These are phyloP conservation scores for Taphrina confusa DNA, from an alignment of 1,139 yeast species.

Conservation along the genomic window DNA sequence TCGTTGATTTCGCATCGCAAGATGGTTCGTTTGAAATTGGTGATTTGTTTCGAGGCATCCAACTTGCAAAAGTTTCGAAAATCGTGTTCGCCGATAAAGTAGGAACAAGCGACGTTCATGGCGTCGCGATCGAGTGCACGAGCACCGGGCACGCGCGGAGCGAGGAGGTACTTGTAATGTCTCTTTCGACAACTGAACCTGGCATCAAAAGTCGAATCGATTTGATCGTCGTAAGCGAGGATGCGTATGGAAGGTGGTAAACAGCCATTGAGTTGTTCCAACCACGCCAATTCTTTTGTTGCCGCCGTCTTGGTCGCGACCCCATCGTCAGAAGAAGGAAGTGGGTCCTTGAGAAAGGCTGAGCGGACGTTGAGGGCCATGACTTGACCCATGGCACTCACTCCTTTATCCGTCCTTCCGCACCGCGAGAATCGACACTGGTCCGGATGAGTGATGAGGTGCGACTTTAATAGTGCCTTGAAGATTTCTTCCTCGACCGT, in stretches of 20 bases:
- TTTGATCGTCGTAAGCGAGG: conserved; percentile 79
- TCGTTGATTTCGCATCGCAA: conserved; percentile 55
- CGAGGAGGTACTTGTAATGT: conserved; percentile 81
- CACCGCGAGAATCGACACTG: conserved; percentile 75
- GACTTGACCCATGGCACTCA: conserved; percentile 95
- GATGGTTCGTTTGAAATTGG: conserved; percentile 67
- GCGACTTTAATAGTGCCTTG: conserved; percentile 67
- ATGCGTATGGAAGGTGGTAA: conserved; percentile 79
- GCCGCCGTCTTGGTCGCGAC: background rate
- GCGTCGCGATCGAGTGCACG: conserved; percentile 58
- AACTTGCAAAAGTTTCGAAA: conserved; percentile 92
- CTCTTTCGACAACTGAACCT: conserved; percentile 82
- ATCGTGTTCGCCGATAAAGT: conserved; percentile 76
- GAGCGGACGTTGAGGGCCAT: conserved; percentile 79
- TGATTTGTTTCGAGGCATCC: conserved; percentile 90
- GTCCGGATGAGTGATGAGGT: conserved; percentile 58
- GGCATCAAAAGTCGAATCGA: conserved; percentile 83
- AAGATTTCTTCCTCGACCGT: conserved; percentile 82
- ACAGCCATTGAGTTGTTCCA: conserved; percentile 69
- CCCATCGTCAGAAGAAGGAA: background rate
- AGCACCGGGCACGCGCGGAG: conserved; percentile 40
- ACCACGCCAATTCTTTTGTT: conserved; percentile 79
- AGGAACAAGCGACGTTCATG: conserved; percentile 70
- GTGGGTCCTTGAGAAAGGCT: conserved; percentile 46
- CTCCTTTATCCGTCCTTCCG: conserved; percentile 96